Conservation (phyloP, 2,329 filamentous ascomycete species). For the Neofusicoccum laricinum region DNA sequence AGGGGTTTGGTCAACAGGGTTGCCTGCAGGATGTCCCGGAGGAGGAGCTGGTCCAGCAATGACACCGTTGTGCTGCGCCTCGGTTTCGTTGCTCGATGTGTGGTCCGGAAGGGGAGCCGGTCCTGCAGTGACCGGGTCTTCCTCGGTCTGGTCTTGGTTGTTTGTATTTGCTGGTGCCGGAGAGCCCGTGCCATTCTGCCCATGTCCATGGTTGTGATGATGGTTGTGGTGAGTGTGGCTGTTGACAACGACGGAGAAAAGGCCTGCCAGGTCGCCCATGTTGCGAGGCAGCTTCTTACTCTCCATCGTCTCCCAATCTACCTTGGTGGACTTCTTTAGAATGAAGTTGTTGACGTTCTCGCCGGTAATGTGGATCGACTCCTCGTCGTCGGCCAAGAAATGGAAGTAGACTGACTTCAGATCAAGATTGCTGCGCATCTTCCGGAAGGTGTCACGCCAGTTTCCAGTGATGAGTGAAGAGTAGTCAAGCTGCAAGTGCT, state of each 20-base stretch:
- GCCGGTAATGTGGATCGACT: slow-evolving; percentile 1
- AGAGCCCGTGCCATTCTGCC: background rate
- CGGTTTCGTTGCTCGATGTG: background rate
- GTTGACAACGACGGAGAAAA: background rate
- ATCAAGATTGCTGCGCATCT: background rate
- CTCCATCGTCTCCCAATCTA: slow-evolving; percentile 11
- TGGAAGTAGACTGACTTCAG: slow-evolving; percentile 4
- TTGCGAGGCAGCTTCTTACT: background rate
- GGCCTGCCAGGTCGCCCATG: background rate
- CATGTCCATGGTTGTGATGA: background rate
- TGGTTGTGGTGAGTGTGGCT: background rate
- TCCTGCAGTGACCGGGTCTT: background rate
- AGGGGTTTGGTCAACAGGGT: background rate
- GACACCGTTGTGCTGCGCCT: background rate
- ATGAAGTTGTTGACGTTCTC: slow-evolving; percentile 9
- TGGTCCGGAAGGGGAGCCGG: background rate
- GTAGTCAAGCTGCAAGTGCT: slow-evolving; percentile 1
- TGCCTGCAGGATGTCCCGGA: background rate
- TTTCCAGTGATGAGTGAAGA: background rate
- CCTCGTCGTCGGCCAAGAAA: background rate
- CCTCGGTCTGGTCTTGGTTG: background rate
- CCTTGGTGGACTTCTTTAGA: background rate
- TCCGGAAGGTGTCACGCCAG: slow-evolving; percentile 2
- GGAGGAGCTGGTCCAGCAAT: background rate
- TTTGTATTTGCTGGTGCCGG: background rate